Evolutionary conservation across 306 rosid genomes (phyloP), one percentile per base, ranked within the genome.

Genomic region (Adenanthera pavonina): DNA sequence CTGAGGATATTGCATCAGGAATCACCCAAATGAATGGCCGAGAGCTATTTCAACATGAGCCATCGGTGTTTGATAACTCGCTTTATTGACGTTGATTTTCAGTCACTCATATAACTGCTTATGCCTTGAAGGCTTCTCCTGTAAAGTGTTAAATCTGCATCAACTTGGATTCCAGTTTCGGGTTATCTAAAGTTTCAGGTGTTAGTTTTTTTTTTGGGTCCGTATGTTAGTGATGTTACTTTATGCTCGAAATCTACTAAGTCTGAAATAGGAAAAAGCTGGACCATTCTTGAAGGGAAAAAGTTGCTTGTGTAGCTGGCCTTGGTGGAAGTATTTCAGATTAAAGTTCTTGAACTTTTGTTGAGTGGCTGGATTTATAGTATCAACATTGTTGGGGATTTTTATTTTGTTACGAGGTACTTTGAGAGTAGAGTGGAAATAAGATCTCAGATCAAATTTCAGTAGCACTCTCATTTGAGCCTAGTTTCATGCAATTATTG

Each of bases 51-150:
- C 30, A 64, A 48, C 93, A 86, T 48, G 90, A 95, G 77, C 98
- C 99, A 51, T 93, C 96, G 99, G 96, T 92, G 69, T 93, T 95
- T 85, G 91, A 95, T 83, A 85, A 95, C 82, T 60, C 93, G 44
- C 92, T 36, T 9, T 87, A 86, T 81, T 95, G 90, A 93, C 85
- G 87, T 86, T 81, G 69, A 79, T 75, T 80, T 87, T 54, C 25
- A 17, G 69, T 73, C 53, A 5, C 78, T 66, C 56, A 30, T 44
- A 71, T 43, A 53, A 5, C 35, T 47, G 57, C 8, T 83, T 62
- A 17, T 80, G 62, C 69, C 74, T 35, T 53, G 57, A 47, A 30
- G 53, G 62, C 44, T n/a, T 40, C 34, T 34, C 8, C 12, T 74
- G 44, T 73, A 44, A 35, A 72, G 0, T 15, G 54, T 25, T 60